Evolutionary conservation across 192 early-diverging fungal genomes (phyloP).

Genomic region (Gonapodya prolifera): DNA sequence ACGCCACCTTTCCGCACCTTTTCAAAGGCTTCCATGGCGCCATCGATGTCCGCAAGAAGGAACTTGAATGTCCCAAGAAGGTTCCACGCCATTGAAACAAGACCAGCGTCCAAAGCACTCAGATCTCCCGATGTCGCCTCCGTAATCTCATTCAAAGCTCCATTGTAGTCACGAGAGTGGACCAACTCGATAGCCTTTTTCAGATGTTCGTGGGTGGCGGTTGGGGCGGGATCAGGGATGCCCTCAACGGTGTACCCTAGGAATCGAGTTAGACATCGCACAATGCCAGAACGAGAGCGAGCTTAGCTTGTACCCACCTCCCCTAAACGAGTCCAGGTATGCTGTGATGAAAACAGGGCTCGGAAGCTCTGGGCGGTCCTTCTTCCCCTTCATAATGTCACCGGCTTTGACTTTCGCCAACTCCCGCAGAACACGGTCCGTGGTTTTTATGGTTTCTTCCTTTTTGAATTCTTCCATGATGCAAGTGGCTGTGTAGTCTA

Average conservation of each 20-base stretch:
- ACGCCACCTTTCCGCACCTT: slow-evolving; percentile 19
- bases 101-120: slow-evolving; percentile 34
- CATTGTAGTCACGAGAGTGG: slow-evolving; percentile 18
- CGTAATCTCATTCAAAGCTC: background rate
- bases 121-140: slow-evolving; percentile 11
- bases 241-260: background rate
- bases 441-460: slow-evolving; percentile 56
- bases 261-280: no score
- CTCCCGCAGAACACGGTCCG: slow-evolving; percentile 80
- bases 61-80: slow-evolving; percentile 80
- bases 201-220: slow-evolving; percentile 5
- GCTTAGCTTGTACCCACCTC: slow-evolving; percentile 16
- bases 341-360: slow-evolving; percentile 82
- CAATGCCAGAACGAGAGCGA: no score
- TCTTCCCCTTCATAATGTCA: slow-evolving; percentile 50
- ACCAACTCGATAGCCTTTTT: slow-evolving; percentile 48
- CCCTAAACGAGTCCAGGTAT: slow-evolving; percentile 87
- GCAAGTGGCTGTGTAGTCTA: slow-evolving; percentile 80
- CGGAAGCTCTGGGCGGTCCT: slow-evolving; percentile 46
- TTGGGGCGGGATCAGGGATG: background rate
- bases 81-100: slow-evolving; percentile 44
- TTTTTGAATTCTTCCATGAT: slow-evolving; percentile 93
- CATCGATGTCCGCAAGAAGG: slow-evolving; percentile 64
- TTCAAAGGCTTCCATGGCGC: slow-evolving; percentile 62
- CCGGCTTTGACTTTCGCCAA: slow-evolving; percentile 63